These are phyloP conservation scores for Galeopsis tetrahit DNA, from an alignment of 257 asterid genomes.

Conservation along the genomic window DNA sequence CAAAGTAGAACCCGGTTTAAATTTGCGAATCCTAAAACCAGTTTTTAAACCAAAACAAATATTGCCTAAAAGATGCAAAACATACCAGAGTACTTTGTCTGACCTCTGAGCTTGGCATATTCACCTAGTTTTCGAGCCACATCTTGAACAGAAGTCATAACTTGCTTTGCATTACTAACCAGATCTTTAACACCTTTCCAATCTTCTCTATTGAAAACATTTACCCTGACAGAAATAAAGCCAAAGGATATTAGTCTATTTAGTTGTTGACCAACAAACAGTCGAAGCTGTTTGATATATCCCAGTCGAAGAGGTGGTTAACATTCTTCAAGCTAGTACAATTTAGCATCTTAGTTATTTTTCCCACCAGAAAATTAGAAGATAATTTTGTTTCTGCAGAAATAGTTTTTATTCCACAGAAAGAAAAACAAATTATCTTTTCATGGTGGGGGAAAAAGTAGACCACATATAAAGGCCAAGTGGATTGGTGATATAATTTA, in stretches of 20 bases:
- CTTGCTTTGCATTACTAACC: conserved; percentile 88
- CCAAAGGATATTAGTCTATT: background rate
- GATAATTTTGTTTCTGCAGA: background rate
- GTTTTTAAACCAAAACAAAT: too few species aligned
- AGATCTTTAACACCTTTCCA: conserved; percentile 84
- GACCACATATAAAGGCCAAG: conserved; percentile 2
- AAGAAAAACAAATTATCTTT: too few species aligned
- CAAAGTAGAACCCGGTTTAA: too few species aligned
- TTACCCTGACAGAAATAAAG: conserved; percentile 59
- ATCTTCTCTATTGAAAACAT: conserved; percentile 73
- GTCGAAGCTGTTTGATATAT: background rate
- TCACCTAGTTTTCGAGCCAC: conserved; percentile 83
- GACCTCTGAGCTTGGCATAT: conserved; percentile 72
- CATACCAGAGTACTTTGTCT: conserved; percentile 54
- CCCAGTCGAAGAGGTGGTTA: background rate
- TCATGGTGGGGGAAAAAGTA: background rate
- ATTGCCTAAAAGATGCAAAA: background rate
- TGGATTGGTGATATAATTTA: background rate
- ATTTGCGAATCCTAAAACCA: too few species aligned
- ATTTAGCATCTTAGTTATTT: background rate
- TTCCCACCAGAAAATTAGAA: background rate
- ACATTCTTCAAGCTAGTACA: background rate
- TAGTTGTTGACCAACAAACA: background rate
- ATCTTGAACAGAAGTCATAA: conserved; percentile 82
- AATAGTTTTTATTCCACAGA: too few species aligned